phyloP scores from a whole-genome alignment of 2,329 filamentous ascomycete genomes.

The Calonectria crousiana region DNA sequence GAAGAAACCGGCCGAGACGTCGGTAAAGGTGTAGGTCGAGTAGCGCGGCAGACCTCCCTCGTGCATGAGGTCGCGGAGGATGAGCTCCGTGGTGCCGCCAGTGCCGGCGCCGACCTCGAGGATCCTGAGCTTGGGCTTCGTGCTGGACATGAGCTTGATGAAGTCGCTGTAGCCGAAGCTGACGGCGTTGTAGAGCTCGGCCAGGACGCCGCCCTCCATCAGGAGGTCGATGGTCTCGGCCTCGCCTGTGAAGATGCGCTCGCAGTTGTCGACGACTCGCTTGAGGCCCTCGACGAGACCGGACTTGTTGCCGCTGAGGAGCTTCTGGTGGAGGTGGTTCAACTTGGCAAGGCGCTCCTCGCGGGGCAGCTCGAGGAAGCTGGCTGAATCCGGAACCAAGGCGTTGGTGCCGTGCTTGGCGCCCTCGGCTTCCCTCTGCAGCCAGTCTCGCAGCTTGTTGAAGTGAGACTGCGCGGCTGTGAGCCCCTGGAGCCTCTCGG shows the following conservation, averaged over 20 bases:
- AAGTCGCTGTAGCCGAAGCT: conserved; percentile 33
- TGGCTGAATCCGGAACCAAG: conserved; percentile 21
- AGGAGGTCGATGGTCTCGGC: conserved; percentile 47
- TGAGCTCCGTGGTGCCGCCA: conserved; percentile 47
- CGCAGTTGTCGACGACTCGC: conserved; percentile 24
- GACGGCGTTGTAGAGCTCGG: conserved; percentile 36
- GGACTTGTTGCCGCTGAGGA: conserved; percentile 15
- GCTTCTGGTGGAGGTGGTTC: conserved; percentile 1
- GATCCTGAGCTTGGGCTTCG: conserved; percentile 47
- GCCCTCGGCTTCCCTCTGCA: conserved; percentile 24
- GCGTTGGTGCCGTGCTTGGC: conserved; percentile 29
- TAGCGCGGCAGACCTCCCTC: conserved; percentile 34
- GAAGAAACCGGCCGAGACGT: conserved; percentile 47
- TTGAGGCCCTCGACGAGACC: conserved; percentile 24
- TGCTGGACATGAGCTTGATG: conserved; percentile 39
- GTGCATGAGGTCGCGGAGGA: conserved; percentile 45
- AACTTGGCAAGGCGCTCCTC: conserved; percentile 14
- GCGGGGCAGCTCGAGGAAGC: conserved; percentile 1
- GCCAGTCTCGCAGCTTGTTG: conserved; percentile 44
- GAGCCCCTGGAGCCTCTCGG: conserved; percentile 10
- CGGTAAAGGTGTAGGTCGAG: conserved; percentile 47
- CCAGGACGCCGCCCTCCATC: conserved; percentile 45
- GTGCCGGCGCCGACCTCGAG: conserved; percentile 58
- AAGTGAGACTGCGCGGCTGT: conserved; percentile 41
- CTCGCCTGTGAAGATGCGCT: conserved; percentile 39